These are phyloP conservation scores for Centrapalus pauciflorus DNA, from an alignment of 129 eudicot genomes.

Conservation along the genomic window DNA sequence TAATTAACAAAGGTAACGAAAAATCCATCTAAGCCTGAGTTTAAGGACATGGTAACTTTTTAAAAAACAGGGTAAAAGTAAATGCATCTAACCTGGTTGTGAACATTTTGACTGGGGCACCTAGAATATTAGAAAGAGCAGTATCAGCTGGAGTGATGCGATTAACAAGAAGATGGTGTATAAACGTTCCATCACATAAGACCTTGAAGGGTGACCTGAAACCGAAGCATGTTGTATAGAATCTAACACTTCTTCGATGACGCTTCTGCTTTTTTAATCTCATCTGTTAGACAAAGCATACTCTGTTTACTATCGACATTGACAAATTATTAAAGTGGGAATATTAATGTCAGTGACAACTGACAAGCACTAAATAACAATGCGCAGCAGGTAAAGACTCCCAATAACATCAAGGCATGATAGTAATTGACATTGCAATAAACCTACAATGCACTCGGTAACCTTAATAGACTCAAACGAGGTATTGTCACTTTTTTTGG, in stretches of 20 bases:
- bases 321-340: neutral
- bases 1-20: neutral
- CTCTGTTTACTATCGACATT: neutral
- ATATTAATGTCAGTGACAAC: neutral
- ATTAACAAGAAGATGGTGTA: slow-evolving; percentile 67
- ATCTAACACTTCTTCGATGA: slow-evolving; percentile 71
- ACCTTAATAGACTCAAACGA: neutral
- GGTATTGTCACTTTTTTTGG: neutral
- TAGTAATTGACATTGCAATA: neutral
- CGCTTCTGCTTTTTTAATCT: slow-evolving; percentile 84
- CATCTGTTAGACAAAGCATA: slow-evolving; percentile 41
- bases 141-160: slow-evolving; percentile 67
- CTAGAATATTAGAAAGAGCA: slow-evolving; percentile 51
- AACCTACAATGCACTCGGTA: neutral
- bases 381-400: neutral
- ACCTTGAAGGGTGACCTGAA: slow-evolving; percentile 86
- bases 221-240: slow-evolving; percentile 78
- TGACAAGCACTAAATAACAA: neutral
- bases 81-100: slow-evolving; percentile 60
- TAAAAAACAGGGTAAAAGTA: neutral
- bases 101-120: slow-evolving; percentile 69
- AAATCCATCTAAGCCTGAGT: neutral
- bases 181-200: slow-evolving; percentile 89
- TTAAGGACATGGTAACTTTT: neutral
- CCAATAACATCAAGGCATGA: neutral